Evolutionary conservation across 495 filamentous ascomycete species (phyloP).

Genomic region (Aspergillus ellipticus): DNA sequence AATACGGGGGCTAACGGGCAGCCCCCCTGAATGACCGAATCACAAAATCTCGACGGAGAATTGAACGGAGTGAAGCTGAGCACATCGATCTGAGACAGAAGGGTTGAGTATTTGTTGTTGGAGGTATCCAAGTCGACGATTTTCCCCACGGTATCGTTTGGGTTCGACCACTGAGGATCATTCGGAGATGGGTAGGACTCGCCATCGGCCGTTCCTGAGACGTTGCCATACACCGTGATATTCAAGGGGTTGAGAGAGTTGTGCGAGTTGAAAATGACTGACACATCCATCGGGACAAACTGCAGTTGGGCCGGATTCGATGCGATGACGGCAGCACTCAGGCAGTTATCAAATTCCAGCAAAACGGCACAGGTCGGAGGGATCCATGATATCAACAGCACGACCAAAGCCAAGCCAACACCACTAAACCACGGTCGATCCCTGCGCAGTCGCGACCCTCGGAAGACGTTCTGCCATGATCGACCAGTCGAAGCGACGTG

Average conservation of each 20-base stretch:
- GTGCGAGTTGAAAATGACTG: conserved; percentile 65
- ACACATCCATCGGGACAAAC: conserved; percentile 69
- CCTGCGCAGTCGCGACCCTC: conserved; percentile 19
- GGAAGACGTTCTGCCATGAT: conserved; percentile 24
- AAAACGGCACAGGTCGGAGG: conserved; percentile 49
- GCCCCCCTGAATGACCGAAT: conserved; percentile 51
- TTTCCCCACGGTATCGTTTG: conserved; percentile 65
- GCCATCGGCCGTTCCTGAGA: conserved; percentile 58
- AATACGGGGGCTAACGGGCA: conserved; percentile 80
- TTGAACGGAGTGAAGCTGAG: conserved; percentile 68
- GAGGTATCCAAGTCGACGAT: conserved; percentile 56
- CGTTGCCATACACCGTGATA: conserved; percentile 87
- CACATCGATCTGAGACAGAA: conserved; percentile 64
- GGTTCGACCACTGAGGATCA: conserved; percentile 50
- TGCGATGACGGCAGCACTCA: conserved; percentile 55
- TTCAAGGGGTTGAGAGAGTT: conserved; percentile 62
- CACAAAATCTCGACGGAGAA: conserved; percentile 57
- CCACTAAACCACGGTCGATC: conserved; percentile 10
- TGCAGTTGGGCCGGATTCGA: conserved; percentile 61
- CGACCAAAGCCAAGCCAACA: conserved; percentile 17
- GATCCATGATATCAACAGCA: conserved; percentile 20
- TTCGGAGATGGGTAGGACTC: conserved; percentile 49
- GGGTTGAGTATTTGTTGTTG: conserved; percentile 63
- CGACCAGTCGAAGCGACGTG: conserved; percentile 12
- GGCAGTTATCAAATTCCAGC: conserved; percentile 80